A percentile compares a stretch with the other conserved stretches of the same genome.
Conservation (phyloP, 1,284 basidiomycete species). For the Ustilago lituana region DNA sequence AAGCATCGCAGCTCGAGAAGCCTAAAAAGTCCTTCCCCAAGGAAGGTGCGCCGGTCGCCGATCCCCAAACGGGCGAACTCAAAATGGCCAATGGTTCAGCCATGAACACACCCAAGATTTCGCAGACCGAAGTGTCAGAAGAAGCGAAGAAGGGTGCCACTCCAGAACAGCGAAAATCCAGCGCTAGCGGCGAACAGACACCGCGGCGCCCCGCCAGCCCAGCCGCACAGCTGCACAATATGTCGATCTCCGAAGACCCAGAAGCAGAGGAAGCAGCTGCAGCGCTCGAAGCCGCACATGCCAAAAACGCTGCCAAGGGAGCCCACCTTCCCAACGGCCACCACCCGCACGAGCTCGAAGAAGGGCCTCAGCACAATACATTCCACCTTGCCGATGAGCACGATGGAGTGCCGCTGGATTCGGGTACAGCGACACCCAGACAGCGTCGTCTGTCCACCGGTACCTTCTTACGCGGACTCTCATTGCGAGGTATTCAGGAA, state of each 20-base stretch:
- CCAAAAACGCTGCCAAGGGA: slow-evolving; percentile 18
- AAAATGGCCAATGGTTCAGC: slow-evolving; percentile 26
- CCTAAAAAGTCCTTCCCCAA: slow-evolving; percentile 44
- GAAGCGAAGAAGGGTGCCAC: slow-evolving; percentile 18
- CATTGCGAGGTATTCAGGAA: slow-evolving; percentile 53
- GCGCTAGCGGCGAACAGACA: slow-evolving; percentile 23
- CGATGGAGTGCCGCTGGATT: slow-evolving; percentile 23
- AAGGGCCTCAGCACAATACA: slow-evolving; percentile 42
- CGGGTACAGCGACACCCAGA: slow-evolving; percentile 28
- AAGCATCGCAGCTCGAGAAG: slow-evolving; percentile 11
- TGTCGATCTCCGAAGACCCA: slow-evolving; percentile 31
- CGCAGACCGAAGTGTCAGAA: slow-evolving; percentile 12
- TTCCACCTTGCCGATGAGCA: slow-evolving; percentile 50
- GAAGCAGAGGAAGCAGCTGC: slow-evolving; percentile 37
- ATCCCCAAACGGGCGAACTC: slow-evolving; percentile 39
- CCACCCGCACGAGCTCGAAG: slow-evolving; percentile 40
- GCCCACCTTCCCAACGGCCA: slow-evolving; percentile 23
- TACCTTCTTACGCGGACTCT: slow-evolving; percentile 45
- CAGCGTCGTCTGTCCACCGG: slow-evolving; percentile 55
- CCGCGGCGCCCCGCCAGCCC: slow-evolving; percentile 30
- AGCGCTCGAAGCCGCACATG: slow-evolving; percentile 34
- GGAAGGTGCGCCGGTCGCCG: slow-evolving; percentile 40
- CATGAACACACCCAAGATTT: slow-evolving; percentile 3
- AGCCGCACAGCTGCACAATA: slow-evolving; percentile 13
- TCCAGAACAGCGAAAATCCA: background rate